A percentile compares a stretch with the other conserved stretches of the same genome.
Evolutionary conservation across 73 alveolate genomes (phyloP).

Genomic region (Tetrahymena borealis): DNA sequence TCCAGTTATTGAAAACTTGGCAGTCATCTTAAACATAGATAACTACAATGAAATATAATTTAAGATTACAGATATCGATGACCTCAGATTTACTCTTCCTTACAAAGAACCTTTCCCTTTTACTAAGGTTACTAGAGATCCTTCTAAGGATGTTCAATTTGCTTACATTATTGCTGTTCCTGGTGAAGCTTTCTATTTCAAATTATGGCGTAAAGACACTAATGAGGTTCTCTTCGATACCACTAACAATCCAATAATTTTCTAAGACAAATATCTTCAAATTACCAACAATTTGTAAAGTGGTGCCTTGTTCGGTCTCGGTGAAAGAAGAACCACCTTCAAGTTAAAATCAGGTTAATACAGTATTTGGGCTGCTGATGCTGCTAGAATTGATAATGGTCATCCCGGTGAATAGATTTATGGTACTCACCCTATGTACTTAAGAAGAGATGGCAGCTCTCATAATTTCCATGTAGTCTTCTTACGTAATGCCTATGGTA

Average conservation of each 20-base stretch:
- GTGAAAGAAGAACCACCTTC: slow-evolving; percentile 29
- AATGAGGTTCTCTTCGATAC: neutral
- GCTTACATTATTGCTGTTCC: neutral
- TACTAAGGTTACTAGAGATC: neutral
- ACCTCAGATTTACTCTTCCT: neutral
- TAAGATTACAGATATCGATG: neutral
- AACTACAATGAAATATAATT: neutral
- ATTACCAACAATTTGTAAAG: neutral
- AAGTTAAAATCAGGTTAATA: slow-evolving; percentile 22
- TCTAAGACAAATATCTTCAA: neutral
- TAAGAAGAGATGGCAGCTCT: neutral
- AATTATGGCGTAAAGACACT: neutral
- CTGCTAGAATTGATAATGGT: slow-evolving; percentile 10
- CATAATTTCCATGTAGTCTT: slow-evolving; percentile 14
- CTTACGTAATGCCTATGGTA: slow-evolving; percentile 13
- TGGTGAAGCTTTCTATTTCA: neutral
- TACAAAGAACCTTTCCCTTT: neutral
- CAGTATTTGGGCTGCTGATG: slow-evolving; percentile 42
- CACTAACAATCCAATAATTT: neutral
- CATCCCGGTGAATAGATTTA: slow-evolving; percentile 14
- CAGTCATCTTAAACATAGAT: neutral
- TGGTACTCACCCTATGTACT: slow-evolving; percentile 46
- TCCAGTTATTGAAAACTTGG: neutral
- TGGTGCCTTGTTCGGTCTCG: slow-evolving; percentile 7
- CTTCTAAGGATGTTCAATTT: neutral